These are phyloP conservation scores for Avena insularis DNA, from an alignment of 176 grass and related monocot genomes.

Conservation along the genomic window DNA sequence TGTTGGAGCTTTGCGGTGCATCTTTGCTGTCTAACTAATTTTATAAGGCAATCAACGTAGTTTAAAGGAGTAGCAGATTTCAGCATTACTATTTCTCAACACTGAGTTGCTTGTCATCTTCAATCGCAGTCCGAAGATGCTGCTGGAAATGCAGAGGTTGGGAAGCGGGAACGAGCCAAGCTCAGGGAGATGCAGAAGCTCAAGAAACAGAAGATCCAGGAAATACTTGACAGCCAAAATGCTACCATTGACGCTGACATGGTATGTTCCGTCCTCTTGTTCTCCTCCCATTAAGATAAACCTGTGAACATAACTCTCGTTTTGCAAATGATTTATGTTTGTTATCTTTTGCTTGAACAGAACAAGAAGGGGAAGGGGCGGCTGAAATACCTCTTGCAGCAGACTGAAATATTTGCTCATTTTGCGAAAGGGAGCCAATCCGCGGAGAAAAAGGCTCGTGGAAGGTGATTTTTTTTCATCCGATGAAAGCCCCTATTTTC, in stretches of 20 bases:
- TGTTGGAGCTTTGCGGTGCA: neutral
- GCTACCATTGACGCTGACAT: conserved; percentile 67
- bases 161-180: conserved; percentile 61
- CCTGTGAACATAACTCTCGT: neutral
- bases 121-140: conserved; percentile 49
- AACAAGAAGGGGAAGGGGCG: conserved; percentile 78
- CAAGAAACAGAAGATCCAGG: conserved; percentile 71
- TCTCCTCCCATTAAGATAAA: neutral
- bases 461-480: conserved; percentile 48
- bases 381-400: conserved; percentile 71
- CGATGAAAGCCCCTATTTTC: neutral
- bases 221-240: conserved; percentile 73
- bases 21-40: neutral
- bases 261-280: conserved; percentile 39
- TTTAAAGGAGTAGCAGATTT: neutral
- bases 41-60: neutral
- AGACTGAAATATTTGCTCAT: conserved; percentile 89
- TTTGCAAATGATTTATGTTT: conserved; percentile 15
- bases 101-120: conserved; percentile 28
- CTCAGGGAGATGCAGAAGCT: conserved; percentile 71
- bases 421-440: conserved; percentile 78
- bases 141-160: conserved; percentile 47
- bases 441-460: conserved; percentile 58
- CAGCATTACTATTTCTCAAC: neutral
- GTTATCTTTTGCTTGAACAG: conserved; percentile 43